These are phyloP conservation scores for Globomyces pollinis-pini DNA, from an alignment of 192 early-diverging fungal species.

Conservation along the genomic window DNA sequence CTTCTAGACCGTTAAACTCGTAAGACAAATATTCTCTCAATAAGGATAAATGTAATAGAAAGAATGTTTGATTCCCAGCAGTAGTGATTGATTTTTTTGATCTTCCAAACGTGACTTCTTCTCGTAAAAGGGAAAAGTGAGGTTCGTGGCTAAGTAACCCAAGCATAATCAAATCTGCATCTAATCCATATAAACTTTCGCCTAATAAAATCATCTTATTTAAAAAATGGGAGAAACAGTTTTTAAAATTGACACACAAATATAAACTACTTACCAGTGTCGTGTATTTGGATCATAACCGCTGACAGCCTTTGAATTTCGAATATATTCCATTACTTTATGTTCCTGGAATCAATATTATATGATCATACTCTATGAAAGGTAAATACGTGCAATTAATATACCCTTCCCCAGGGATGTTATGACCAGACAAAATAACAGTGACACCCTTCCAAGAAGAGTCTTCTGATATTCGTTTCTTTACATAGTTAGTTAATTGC, in stretches of 20 bases:
- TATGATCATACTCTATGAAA: too few relatives aligned
- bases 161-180: constrained; percentile 98
- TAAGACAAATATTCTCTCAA: constrained; percentile 87
- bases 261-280: constrained; percentile 57
- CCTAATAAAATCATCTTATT: background rate
- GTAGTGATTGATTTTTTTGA: constrained; percentile 55
- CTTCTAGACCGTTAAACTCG: constrained; percentile 60
- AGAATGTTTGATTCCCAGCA: constrained; percentile 51
- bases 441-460: constrained; percentile 78
- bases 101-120: constrained; percentile 84
- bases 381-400: too few relatives aligned
- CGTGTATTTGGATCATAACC: constrained; percentile 83
- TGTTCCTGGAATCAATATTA: too few relatives aligned
- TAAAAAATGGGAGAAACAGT: constrained; percentile 17
- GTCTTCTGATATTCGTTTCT: constrained; percentile 78
- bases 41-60: constrained; percentile 60
- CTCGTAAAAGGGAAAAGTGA: constrained; percentile 90
- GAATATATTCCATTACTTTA: constrained; percentile 98
- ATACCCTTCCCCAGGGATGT: constrained; percentile 95
- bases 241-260: too few relatives aligned
- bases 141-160: constrained; percentile 94
- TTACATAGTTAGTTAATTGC: constrained; percentile 82
- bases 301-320: constrained; percentile 66
- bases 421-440: constrained; percentile 88
- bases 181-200: constrained; percentile 33